A percentile compares a stretch with the other conserved stretches of the same genome.
These are phyloP conservation scores for Chaetoceros muelleri DNA, from an alignment of 108 stramenopile species.

Conservation along the genomic window DNA sequence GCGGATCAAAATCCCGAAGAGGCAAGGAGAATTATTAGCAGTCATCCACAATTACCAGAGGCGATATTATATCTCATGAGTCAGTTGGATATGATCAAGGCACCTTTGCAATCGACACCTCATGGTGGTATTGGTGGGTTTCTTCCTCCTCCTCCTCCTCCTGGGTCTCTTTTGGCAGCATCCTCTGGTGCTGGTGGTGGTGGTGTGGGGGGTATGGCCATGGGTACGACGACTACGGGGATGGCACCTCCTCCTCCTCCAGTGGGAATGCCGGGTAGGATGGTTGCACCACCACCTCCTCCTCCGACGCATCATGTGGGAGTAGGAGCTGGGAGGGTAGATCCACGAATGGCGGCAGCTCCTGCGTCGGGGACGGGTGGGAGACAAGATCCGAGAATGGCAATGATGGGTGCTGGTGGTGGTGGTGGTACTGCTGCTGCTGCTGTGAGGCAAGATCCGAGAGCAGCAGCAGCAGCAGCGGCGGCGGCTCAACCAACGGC, in stretches of 20 bases:
- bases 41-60: constrained; percentile 87
- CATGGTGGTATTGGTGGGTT: constrained; percentile 11
- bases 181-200: constrained; percentile 7
- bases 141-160: not conserved
- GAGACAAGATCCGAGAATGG: constrained; percentile 13
- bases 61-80: constrained; percentile 82
- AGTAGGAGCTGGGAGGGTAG: too few species aligned
- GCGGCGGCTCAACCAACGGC: constrained; percentile 29
- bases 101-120: constrained; percentile 31
- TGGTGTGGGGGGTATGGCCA: constrained; percentile 7
- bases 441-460: too few species aligned
- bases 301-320: constrained; percentile 23
- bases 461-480: constrained; percentile 20
- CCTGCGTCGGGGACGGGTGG: too few species aligned
- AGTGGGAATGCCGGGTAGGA: constrained; percentile 20
- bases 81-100: constrained; percentile 87
- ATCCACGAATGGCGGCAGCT: constrained; percentile 14
- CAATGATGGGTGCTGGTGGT: too few species aligned
- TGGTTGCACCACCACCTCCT: constrained; percentile 11
- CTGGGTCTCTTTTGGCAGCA: constrained; percentile 1
- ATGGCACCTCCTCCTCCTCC: constrained; percentile 37
- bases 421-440: too few species aligned
- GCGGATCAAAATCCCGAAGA: constrained; percentile 85
- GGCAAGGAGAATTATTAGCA: constrained; percentile 67
- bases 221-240: constrained; percentile 13